A percentile compares a stretch with the other conserved stretches of the same genome.
Conservation (phyloP, 106 monocot species). For the Dioscorea alata region DNA sequence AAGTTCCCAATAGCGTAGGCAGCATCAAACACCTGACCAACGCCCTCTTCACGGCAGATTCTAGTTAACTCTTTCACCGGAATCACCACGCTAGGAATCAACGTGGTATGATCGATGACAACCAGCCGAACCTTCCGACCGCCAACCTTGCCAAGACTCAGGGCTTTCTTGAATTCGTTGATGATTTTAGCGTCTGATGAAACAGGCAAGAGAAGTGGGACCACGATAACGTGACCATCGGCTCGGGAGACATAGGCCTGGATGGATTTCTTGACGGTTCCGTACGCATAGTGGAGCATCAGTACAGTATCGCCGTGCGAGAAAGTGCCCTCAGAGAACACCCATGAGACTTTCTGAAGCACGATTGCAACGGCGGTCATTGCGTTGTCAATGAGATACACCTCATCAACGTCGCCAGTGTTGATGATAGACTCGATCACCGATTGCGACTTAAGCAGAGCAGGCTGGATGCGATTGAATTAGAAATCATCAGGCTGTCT, state of each 20-base stretch:
- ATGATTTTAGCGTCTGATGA: constrained; percentile 3
- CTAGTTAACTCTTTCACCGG: constrained; percentile 13
- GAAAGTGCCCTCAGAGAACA: too few relatives aligned
- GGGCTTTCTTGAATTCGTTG: constrained; percentile 1
- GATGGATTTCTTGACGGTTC: constrained; percentile 22
- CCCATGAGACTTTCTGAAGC: too few relatives aligned
- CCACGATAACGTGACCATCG: constrained; percentile 11
- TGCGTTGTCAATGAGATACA: too few relatives aligned
- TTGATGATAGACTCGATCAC: not conserved
- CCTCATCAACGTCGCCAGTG: too few relatives aligned
- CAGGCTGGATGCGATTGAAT: constrained; percentile 7
- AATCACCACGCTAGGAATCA: constrained; percentile 17
- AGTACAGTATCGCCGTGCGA: too few relatives aligned
- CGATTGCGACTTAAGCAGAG: constrained; percentile 3
- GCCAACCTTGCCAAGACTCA: not conserved
- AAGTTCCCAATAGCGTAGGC: constrained; percentile 40
- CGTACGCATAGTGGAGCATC: too few relatives aligned
- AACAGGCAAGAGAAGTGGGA: constrained; percentile 12
- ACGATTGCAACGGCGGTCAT: too few relatives aligned
- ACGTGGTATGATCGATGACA: constrained; percentile 19
- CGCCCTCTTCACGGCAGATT: constrained; percentile 13
- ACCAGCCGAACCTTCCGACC: constrained; percentile 10
- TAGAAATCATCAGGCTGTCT: constrained; percentile 15
- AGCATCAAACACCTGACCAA: constrained; percentile 38
- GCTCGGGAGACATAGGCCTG: constrained; percentile 15